phyloP scores from a whole-genome alignment of 176 grass and related monocot genomes.

The maize (Zea mays) region Zm-B73-REFERENCE-NAM-5.0 NC_050096.1:200514001-200514500 shows the following conservation, averaged over 20 bases:
- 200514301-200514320: neutral
- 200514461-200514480: slow-evolving; percentile 21
- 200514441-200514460: neutral
- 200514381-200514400: neutral
- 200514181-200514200: too few species aligned
- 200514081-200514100: neutral
- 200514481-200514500: neutral
- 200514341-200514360: neutral
- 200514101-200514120: too few species aligned
- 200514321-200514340: neutral
- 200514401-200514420: neutral
- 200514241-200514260: neutral
- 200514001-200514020: neutral
- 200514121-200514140: neutral
- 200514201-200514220: too few species aligned
- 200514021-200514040: neutral
- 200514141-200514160: neutral
- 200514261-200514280: neutral
- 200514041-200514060: neutral
- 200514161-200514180: too few species aligned
- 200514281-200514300: neutral
- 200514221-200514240: neutral
- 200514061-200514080: neutral
- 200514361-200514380: neutral
- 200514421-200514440: neutral